Evolutionary conservation across 192 early-diverging fungal genomes (phyloP).

Genomic region (Backusella circina): DNA sequence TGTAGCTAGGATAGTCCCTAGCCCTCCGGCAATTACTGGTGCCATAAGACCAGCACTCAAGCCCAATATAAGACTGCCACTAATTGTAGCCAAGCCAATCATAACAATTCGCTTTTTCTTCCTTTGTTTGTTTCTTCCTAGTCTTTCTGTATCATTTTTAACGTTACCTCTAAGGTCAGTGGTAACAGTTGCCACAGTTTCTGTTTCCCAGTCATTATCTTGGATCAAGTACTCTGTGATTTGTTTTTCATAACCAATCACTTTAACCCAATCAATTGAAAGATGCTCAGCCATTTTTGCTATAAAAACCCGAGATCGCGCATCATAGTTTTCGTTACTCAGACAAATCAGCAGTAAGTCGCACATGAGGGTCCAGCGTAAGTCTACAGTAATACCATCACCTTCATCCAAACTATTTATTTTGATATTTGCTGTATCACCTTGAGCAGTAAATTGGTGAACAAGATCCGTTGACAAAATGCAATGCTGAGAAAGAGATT

Average conservation of each 20-base stretch:
- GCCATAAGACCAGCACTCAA: slow-evolving; percentile 90
- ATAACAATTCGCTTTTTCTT: slow-evolving; percentile 72
- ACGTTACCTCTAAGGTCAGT: slow-evolving; percentile 15
- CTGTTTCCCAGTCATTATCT: slow-evolving; percentile 26
- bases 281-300: slow-evolving; percentile 63
- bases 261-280: slow-evolving; percentile 67
- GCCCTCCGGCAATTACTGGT: slow-evolving; percentile 90
- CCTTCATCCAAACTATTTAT: slow-evolving; percentile 39
- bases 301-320: slow-evolving; percentile 75
- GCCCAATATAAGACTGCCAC: slow-evolving; percentile 87
- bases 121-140: slow-evolving; percentile 70
- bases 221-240: slow-evolving; percentile 69
- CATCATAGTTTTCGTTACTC: slow-evolving; percentile 77
- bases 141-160: slow-evolving; percentile 50
- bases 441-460: slow-evolving; percentile 51
- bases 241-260: slow-evolving; percentile 75
- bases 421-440: slow-evolving; percentile 51
- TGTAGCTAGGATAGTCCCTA: slow-evolving; percentile 80
- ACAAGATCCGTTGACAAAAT: slow-evolving; percentile 51
- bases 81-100: slow-evolving; percentile 75
- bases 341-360: slow-evolving; percentile 87
- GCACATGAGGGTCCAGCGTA: slow-evolving; percentile 83
- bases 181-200: slow-evolving; percentile 19
- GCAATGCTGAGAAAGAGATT: slow-evolving; percentile 55
- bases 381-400: slow-evolving; percentile 51